These are phyloP conservation scores for Barnettozyma wickerhamii DNA, from an alignment of 805 yeast genomes.

Conservation along the genomic window DNA sequence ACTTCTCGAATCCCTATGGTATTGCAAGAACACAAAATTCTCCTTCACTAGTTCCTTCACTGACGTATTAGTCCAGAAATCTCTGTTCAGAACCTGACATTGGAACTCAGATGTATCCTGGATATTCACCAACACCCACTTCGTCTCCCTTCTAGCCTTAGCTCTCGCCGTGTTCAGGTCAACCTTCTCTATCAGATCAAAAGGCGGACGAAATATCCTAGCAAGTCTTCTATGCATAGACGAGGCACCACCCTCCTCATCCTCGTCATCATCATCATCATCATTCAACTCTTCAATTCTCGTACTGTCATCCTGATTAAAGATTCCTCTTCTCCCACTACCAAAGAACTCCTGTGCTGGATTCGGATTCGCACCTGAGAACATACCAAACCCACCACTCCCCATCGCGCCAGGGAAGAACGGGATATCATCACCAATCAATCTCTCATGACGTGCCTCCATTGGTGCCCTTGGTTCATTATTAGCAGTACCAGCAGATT, in stretches of 20 bases:
- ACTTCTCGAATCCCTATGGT: slow-evolving; percentile 68
- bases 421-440: slow-evolving; percentile 47
- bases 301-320: slow-evolving; percentile 24
- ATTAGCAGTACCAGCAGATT: neutral
- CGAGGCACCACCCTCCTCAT: slow-evolving; percentile 31
- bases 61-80: slow-evolving; percentile 75
- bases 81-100: slow-evolving; percentile 89
- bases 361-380: neutral
- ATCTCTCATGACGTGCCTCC: slow-evolving; percentile 71
- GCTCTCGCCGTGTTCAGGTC: slow-evolving; percentile 70
- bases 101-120: slow-evolving; percentile 83
- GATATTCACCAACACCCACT: slow-evolving; percentile 85
- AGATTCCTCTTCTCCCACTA: slow-evolving; percentile 25
- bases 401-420: slow-evolving; percentile 33
- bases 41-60: slow-evolving; percentile 62
- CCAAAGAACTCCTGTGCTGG: slow-evolving; percentile 27
- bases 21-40: slow-evolving; percentile 81
- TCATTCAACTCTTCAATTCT: slow-evolving; percentile 27
- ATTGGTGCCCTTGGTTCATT: slow-evolving; percentile 67
- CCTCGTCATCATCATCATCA: slow-evolving; percentile 30
- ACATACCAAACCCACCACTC: slow-evolving; percentile 38
- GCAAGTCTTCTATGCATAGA: slow-evolving; percentile 68
- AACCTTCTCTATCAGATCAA: slow-evolving; percentile 70
- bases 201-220: slow-evolving; percentile 86
- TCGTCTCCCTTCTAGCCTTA: slow-evolving; percentile 56